Evolutionary conservation across 805 yeast genomes (phyloP).

Genomic region (Barnettozyma vustinii): DNA sequence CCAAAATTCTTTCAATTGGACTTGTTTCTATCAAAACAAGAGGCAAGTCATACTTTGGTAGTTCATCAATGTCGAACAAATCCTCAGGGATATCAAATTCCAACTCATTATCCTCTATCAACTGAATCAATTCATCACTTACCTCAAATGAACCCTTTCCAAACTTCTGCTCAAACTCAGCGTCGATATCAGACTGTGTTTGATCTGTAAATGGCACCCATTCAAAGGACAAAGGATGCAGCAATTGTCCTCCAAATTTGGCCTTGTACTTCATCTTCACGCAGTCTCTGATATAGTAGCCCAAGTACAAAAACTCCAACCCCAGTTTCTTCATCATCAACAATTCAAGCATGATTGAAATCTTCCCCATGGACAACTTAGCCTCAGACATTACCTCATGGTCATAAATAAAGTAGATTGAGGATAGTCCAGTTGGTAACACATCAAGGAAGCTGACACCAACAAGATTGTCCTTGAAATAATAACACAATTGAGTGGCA

Average conservation of each 20-base stretch:
- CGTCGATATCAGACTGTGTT: not conserved
- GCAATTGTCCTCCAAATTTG: constrained; percentile 68
- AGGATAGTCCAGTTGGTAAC: constrained; percentile 69
- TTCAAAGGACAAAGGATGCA: constrained; percentile 40
- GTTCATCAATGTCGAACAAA: constrained; percentile 1
- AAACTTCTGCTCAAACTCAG: constrained; percentile 2
- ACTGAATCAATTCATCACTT: not conserved
- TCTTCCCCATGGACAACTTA: constrained; percentile 44
- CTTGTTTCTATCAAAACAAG: constrained; percentile 1
- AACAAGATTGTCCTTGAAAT: constrained; percentile 52
- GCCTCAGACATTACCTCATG: constrained; percentile 38
- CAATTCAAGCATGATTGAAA: constrained; percentile 71
- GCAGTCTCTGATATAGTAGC: constrained; percentile 77
- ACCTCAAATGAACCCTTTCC: not conserved
- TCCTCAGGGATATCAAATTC: not conserved
- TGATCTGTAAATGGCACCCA: constrained; percentile 5
- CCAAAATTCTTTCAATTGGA: not conserved
- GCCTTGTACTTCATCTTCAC: constrained; percentile 78
- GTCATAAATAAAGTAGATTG: constrained; percentile 87
- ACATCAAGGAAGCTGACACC: constrained; percentile 78
- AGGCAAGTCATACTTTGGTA: constrained; percentile 4
- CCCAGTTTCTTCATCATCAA: constrained; percentile 43
- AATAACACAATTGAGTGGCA: constrained; percentile 77
- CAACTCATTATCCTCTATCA: not conserved
- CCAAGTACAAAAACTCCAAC: constrained; percentile 59